A percentile compares a stretch with the other conserved stretches of the same genome.
These are phyloP conservation scores for Triticum aestivum DNA, from an alignment of 176 grass and related monocot genomes.

Conservation along the genomic window IWGSC_CS_RefSeq_v2.1 NC_057804.1:612177059-612177558, in stretches of 20 bases:
- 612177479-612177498: neutral
- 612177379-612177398: constrained; percentile 10
- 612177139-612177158: constrained; percentile 15
- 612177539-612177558: neutral
- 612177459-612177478: neutral
- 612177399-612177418: neutral
- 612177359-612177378: constrained; percentile 44
- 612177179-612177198: constrained; percentile 12
- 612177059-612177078: constrained; percentile 91
- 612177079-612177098: constrained; percentile 11
- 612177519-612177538: neutral
- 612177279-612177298: constrained; percentile 89
- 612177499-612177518: neutral
- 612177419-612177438: neutral
- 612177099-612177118: neutral
- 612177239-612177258: constrained; percentile 97
- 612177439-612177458: neutral
- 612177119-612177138: neutral
- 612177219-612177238: constrained; percentile 99
- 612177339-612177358: constrained; percentile 88
- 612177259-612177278: constrained; percentile 99
- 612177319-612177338: constrained; percentile 94
- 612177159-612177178: constrained; percentile 10
- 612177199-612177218: neutral
- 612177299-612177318: constrained; percentile 92